Evolutionary conservation across 345 rosid species (phyloP).

Genomic region (Syzygium grande): DNA sequence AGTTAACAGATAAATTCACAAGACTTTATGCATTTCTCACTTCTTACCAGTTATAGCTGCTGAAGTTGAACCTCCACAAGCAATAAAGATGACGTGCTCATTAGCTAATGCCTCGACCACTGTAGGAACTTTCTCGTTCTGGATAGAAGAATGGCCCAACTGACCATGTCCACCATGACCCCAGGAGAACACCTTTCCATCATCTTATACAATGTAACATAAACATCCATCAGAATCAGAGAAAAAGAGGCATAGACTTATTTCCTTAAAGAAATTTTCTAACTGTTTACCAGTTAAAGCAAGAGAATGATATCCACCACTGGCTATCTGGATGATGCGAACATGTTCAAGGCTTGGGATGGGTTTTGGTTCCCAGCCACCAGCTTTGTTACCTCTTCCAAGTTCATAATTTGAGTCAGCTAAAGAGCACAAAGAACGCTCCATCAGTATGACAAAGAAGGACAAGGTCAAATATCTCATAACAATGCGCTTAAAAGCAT

Average conservation of each 20-base stretch:
- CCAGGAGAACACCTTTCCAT: conserved; percentile 88
- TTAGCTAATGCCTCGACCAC: conserved; percentile 60
- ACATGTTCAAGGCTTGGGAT: conserved; percentile 54
- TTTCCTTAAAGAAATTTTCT: neutral
- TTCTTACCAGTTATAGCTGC: conserved; percentile 73
- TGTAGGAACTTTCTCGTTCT: conserved; percentile 45
- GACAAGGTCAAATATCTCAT: neutral
- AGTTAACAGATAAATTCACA: neutral
- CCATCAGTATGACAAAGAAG: neutral
- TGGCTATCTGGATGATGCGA: conserved; percentile 55
- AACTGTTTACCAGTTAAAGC: conserved; percentile 63
- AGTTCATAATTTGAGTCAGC: conserved; percentile 94
- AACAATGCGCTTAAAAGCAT: neutral
- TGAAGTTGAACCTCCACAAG: conserved; percentile 87
- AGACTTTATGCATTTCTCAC: neutral
- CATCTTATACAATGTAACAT: conserved; percentile 30
- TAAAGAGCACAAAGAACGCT: conserved; percentile 8
- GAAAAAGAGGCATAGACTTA: neutral
- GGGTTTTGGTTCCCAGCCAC: conserved; percentile 84
- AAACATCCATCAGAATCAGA: conserved; percentile 5
- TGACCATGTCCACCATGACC: conserved; percentile 97
- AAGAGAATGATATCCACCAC: conserved; percentile 92
- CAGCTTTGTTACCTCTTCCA: conserved; percentile 74
- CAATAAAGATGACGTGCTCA: conserved; percentile 42
- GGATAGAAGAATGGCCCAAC: conserved; percentile 57